Percentiles rank a stretch among this genome's conserved stretches.
These are phyloP conservation scores for Candida coleopterorum DNA, from an alignment of 805 yeast species.

Conservation along the genomic window DNA sequence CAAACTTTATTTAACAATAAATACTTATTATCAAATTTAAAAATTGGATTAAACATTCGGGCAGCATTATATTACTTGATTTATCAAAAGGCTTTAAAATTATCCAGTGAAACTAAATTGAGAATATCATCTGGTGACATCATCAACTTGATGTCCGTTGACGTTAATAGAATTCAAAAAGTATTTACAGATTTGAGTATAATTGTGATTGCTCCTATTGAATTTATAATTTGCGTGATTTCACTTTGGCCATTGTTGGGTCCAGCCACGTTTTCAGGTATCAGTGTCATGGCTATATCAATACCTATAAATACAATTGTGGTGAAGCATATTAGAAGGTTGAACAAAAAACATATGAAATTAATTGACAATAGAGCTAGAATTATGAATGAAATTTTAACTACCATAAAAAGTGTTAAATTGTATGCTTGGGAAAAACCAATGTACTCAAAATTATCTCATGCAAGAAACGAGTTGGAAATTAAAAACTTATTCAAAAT, in stretches of 20 bases:
- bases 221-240: constrained; percentile 15
- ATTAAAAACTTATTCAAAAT: constrained; percentile 21
- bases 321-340: constrained; percentile 21
- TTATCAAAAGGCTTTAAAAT: constrained; percentile 23
- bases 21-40: constrained; percentile 53
- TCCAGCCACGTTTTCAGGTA: constrained; percentile 33
- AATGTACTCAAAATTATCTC: constrained; percentile 28
- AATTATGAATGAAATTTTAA: constrained; percentile 34
- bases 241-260: constrained; percentile 22
- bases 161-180: constrained; percentile 17
- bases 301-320: constrained; percentile 25
- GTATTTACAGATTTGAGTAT: no score
- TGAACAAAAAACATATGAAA: constrained; percentile 24
- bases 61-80: constrained; percentile 59
- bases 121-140: constrained; percentile 30
- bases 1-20: constrained; percentile 66
- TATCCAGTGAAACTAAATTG: constrained; percentile 28
- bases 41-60: constrained; percentile 61
- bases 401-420: constrained; percentile 34
- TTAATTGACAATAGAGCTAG: constrained; percentile 33
- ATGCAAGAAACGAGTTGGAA: constrained; percentile 32
- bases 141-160: constrained; percentile 28
- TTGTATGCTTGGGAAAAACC: constrained; percentile 41
- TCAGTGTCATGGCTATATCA: constrained; percentile 24
- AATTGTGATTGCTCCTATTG: constrained; percentile 6